These are phyloP conservation scores for Purpureocillium lavendulum DNA, from an alignment of 2,329 filamentous ascomycete species.

Conservation along the genomic window DNA sequence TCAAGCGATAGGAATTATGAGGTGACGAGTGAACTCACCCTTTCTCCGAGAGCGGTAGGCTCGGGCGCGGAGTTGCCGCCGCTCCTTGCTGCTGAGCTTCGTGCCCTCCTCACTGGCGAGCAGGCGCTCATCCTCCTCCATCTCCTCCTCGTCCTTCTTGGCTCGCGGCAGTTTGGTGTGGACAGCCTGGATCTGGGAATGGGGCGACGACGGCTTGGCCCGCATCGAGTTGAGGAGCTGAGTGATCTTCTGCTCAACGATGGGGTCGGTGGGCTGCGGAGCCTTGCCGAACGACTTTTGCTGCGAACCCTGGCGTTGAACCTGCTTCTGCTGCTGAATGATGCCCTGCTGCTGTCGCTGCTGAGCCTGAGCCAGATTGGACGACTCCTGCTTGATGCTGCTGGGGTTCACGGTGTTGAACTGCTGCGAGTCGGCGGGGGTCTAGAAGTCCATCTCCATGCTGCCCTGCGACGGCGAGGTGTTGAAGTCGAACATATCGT, in stretches of 20 bases:
- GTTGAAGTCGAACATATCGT: constrained; percentile 66
- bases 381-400: constrained; percentile 52
- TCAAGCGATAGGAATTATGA: no score
- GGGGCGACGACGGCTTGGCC: constrained; percentile 52
- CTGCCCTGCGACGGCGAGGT: constrained; percentile 52
- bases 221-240: constrained; percentile 90
- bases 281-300: constrained; percentile 40
- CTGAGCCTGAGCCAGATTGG: constrained; percentile 47
- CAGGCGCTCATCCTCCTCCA: constrained; percentile 94
- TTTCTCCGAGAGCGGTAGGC: constrained; percentile 97
- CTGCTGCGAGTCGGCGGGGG: constrained; percentile 45
- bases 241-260: constrained; percentile 87
- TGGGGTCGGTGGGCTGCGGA: constrained; percentile 51
- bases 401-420: constrained; percentile 64
- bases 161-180: constrained; percentile 62
- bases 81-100: constrained; percentile 97
- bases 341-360: constrained; percentile 50
- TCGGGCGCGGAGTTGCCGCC: constrained; percentile 87
- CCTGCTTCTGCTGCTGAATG: constrained; percentile 31
- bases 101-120: constrained; percentile 97
- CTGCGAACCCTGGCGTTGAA: constrained; percentile 39
- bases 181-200: constrained; percentile 34
- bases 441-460: constrained; percentile 53
- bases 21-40: constrained; percentile 50
- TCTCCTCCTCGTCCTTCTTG: constrained; percentile 95